phyloP scores from a whole-genome alignment of 495 filamentous ascomycete genomes.

The Annulohypoxylon stygium region DNA sequence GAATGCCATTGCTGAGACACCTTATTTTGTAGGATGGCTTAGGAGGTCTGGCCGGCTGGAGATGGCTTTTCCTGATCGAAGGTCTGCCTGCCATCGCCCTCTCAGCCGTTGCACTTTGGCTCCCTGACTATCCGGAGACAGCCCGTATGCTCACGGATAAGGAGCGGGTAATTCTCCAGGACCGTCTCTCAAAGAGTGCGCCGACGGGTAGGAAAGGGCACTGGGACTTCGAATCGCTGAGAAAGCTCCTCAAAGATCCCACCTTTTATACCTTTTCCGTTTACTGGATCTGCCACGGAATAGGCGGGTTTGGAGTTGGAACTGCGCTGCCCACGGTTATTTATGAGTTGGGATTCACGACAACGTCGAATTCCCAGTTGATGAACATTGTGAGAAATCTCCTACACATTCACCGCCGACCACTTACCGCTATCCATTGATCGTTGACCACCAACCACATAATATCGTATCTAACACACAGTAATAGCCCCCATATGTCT shows the following conservation, averaged over 20 bases:
- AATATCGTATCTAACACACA: constrained; percentile 11
- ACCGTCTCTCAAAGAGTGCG: constrained; percentile 28
- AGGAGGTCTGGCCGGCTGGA: constrained; percentile 56
- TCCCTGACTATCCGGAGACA: constrained; percentile 62
- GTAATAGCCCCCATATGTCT: constrained; percentile 57
- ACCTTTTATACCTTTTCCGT: constrained; percentile 57
- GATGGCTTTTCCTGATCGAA: constrained; percentile 63
- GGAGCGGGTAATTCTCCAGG: constrained; percentile 52
- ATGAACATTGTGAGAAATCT: constrained; percentile 59
- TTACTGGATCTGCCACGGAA: constrained; percentile 59
- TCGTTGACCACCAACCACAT: too few species aligned
- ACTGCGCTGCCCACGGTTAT: constrained; percentile 61
- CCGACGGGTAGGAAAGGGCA: constrained; percentile 43
- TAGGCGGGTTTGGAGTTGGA: constrained; percentile 59
- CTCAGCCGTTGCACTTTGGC: constrained; percentile 54
- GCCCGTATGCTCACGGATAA: constrained; percentile 55
- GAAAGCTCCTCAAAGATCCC: constrained; percentile 49
- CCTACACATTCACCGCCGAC: not conserved
- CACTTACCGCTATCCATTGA: not conserved
- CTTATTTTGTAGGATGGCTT: constrained; percentile 40
- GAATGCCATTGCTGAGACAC: not conserved
- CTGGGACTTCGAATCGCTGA: constrained; percentile 51
- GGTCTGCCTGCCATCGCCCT: constrained; percentile 58
- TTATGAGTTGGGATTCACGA: constrained; percentile 59
- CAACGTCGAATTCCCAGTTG: constrained; percentile 56